Percentiles rank a stretch among this genome's conserved stretches.
Conservation (phyloP, 1,139 yeast species). For the Kluyveromyces sp. region DNA sequence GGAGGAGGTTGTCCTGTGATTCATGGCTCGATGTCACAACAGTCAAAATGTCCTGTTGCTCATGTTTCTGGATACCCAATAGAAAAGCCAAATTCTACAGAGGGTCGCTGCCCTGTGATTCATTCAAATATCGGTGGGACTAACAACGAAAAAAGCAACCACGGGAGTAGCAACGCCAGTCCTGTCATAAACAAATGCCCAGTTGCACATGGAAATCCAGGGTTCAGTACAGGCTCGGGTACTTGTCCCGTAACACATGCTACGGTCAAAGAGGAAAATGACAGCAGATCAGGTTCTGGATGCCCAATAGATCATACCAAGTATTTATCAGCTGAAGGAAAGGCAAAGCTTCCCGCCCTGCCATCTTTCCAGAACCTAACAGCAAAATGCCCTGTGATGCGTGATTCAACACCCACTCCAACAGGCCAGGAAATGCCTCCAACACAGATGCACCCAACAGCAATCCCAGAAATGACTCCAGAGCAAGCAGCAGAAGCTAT, state of each 20-base stretch:
- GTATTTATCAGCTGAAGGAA: not conserved
- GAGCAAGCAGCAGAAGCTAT: slow-evolving; percentile 15
- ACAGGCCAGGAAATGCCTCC: slow-evolving; percentile 5
- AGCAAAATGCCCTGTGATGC: slow-evolving; percentile 20
- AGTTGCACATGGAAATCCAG: slow-evolving; percentile 2
- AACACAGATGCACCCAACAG: slow-evolving; percentile 2
- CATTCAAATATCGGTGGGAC: slow-evolving; percentile 5
- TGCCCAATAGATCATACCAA: slow-evolving; percentile 1
- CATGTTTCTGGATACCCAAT: slow-evolving; percentile 5
- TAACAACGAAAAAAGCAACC: not conserved
- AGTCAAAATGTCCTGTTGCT: slow-evolving; percentile 11
- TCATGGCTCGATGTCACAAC: slow-evolving; percentile 5
- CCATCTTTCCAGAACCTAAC: slow-evolving; percentile 18
- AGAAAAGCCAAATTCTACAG: not conserved
- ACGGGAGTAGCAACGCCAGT: too few species aligned
- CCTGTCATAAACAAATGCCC: slow-evolving; percentile 5
- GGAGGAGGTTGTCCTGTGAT: slow-evolving; percentile 20
- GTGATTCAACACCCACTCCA: slow-evolving; percentile 12
- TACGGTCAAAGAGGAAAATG: not conserved
- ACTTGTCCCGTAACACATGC: not conserved
- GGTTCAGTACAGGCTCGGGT: not conserved
- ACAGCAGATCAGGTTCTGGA: not conserved
- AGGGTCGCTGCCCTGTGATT: slow-evolving; percentile 10
- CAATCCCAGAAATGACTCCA: slow-evolving; percentile 5
- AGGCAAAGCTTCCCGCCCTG: slow-evolving; percentile 3